Evolutionary conservation across 176 grass and related monocot species (phyloP).

Genomic region (Aegilops bicornis): DNA sequence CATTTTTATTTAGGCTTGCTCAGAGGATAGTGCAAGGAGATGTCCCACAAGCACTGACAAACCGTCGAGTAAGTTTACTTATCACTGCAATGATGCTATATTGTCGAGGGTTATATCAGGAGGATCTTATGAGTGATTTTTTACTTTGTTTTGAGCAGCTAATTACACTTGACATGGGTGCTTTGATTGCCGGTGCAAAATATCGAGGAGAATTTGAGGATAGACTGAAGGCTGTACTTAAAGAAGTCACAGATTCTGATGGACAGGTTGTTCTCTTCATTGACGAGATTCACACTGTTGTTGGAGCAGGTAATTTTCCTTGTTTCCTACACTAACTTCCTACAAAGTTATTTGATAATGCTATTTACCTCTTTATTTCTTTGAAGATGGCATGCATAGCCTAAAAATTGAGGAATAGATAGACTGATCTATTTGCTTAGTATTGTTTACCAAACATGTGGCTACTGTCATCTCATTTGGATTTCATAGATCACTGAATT

Average conservation of each 20-base stretch:
- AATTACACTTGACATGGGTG: conserved; percentile 96
- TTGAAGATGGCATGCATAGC: background rate
- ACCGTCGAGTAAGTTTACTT: conserved; percentile 64
- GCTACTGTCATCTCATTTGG: background rate
- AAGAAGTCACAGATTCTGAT: conserved; percentile 93
- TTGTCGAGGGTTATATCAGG: background rate
- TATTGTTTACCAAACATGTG: background rate
- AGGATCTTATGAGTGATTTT: background rate
- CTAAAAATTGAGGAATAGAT: background rate
- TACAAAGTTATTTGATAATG: background rate
- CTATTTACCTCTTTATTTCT: background rate
- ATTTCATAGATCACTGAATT: conserved; percentile 4
- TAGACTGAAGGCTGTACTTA: conserved; percentile 96
- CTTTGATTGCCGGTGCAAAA: conserved; percentile 94
- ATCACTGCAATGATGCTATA: background rate
- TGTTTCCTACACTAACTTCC: background rate
- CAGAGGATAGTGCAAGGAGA: conserved; percentile 98
- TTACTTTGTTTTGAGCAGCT: conserved; percentile 49
- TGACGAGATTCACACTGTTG: conserved; percentile 98
- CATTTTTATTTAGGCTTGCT: conserved; percentile 70
- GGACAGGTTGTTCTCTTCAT: conserved; percentile 92
- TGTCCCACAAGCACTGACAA: conserved; percentile 92
- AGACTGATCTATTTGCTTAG: background rate
- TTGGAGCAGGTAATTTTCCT: conserved; percentile 77
- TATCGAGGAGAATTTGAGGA: conserved; percentile 98